These are phyloP conservation scores for Epichloe sp. DNA, from an alignment of 2,329 filamentous ascomycete species.

Conservation along the genomic window DNA sequence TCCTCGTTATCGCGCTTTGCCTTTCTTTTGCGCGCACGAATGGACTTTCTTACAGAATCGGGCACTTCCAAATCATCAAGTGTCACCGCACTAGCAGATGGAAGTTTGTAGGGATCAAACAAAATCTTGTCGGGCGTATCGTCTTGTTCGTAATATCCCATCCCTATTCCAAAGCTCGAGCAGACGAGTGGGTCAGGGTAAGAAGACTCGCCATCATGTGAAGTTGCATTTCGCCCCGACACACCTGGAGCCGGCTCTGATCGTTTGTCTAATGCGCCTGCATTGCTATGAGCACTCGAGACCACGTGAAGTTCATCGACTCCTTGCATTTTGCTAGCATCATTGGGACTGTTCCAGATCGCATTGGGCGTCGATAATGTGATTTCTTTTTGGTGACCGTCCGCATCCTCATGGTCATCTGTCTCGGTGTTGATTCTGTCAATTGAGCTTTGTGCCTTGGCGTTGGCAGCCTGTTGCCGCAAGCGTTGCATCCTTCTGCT, in stretches of 20 bases:
- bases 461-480: slow-evolving; percentile 42
- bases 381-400: slow-evolving; percentile 1
- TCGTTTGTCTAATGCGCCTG: not conserved
- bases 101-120: slow-evolving; percentile 43
- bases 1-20: slow-evolving; percentile 39
- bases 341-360: not conserved
- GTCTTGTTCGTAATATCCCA: slow-evolving; percentile 49
- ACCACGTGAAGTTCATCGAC: not conserved
- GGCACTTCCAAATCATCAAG: slow-evolving; percentile 34
- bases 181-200: slow-evolving; percentile 38
- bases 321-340: not conserved
- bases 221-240: not conserved
- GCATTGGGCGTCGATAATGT: not conserved
- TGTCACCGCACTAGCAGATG: slow-evolving; percentile 30
- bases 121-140: slow-evolving; percentile 44
- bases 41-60: slow-evolving; percentile 41
- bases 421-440: slow-evolving; percentile 15
- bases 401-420: slow-evolving; percentile 9
- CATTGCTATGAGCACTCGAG: not conserved
- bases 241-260: not conserved
- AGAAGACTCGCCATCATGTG: slow-evolving; percentile 15
- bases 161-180: slow-evolving; percentile 38
- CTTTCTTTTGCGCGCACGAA: slow-evolving; percentile 39
- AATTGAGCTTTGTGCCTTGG: slow-evolving; percentile 36
- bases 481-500: slow-evolving; percentile 44